Evolutionary conservation across 768 basidiomycete genomes (phyloP), one percentile per base, ranked within the genome.

Genomic region (Russula emetica): DNA sequence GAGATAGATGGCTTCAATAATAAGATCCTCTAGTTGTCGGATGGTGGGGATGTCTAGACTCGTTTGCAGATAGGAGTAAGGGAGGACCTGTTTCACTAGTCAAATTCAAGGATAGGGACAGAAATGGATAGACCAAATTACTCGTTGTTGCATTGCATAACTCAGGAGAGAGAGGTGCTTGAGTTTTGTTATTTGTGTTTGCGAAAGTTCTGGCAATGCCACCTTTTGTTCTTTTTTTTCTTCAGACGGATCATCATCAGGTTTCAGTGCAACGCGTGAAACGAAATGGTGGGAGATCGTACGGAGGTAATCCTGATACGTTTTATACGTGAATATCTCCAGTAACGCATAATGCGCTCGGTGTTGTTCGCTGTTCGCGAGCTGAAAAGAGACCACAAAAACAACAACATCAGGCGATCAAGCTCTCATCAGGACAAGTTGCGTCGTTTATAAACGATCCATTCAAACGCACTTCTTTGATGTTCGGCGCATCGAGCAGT

Each of bases 1-100:
- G 45, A 91, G 85, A 76, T 98, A 98, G 74, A 98, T 94, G 13
- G 90, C 90, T 70, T 98, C 94, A 74, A 99, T 98, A 72, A 98
- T 91, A 67, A 98, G 85, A 75, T 98, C 95, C 74, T 99, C 96
- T 3, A 99, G 85, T 61, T 90, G 90, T 59, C 95, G 87, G 62
- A 95, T 85, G 6, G 83, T 86, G 3, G 85, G 79, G 74, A 96
- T 81, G 55, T 92, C 83, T 22, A 99, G 82, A 3, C 82, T 77
- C 56, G 82, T 72, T 8, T 92, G 82, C 2, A 98, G 82, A 40
- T 81, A 76, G 11, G 84, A 74, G 74, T 98, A 98, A 0, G 92
- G 85, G 3, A 98, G 83, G 69, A 92, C 90, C 94, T 90, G 30
- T 44, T 44, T 59, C 26, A 56, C 20, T 13, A 38, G 58, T 54